These are phyloP conservation scores for Quercus ilex DNA, from an alignment of 306 rosid species.

Conservation along the genomic window DNA sequence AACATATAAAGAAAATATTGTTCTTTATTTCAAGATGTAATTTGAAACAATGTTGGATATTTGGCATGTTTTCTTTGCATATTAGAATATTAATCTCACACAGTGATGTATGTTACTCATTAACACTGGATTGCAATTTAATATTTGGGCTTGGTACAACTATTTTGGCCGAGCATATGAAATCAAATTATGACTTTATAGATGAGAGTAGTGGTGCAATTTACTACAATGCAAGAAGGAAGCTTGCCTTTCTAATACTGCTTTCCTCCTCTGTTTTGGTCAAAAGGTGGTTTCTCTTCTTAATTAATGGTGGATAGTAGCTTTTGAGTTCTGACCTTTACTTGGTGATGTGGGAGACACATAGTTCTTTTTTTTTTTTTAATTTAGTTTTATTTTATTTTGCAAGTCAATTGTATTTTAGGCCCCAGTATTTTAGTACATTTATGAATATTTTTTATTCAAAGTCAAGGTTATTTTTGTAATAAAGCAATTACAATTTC, in stretches of 20 bases:
- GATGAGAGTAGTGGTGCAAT: not conserved
- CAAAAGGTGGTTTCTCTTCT: not conserved
- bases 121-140: not conserved
- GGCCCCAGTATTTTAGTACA: too few species aligned
- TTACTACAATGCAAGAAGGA: not conserved
- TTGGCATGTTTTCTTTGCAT: not conserved
- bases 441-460: too few species aligned
- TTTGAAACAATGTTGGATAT: not conserved
- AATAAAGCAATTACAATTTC: too few species aligned
- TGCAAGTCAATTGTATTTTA: too few species aligned
- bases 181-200: not conserved
- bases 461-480: too few species aligned
- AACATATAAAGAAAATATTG: not conserved
- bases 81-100: not conserved
- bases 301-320: not conserved
- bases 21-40: not conserved
- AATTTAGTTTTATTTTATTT: too few species aligned
- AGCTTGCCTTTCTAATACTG: not conserved
- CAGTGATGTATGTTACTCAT: not conserved
- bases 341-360: too few species aligned
- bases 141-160: not conserved
- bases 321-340: too few species aligned
- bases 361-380: too few species aligned
- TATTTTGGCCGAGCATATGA: not conserved
- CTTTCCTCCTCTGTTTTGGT: not conserved